Conservation (phyloP, 2,329 filamentous ascomycete genomes). For the Ceratocystiopsis brevicomis region DNA sequence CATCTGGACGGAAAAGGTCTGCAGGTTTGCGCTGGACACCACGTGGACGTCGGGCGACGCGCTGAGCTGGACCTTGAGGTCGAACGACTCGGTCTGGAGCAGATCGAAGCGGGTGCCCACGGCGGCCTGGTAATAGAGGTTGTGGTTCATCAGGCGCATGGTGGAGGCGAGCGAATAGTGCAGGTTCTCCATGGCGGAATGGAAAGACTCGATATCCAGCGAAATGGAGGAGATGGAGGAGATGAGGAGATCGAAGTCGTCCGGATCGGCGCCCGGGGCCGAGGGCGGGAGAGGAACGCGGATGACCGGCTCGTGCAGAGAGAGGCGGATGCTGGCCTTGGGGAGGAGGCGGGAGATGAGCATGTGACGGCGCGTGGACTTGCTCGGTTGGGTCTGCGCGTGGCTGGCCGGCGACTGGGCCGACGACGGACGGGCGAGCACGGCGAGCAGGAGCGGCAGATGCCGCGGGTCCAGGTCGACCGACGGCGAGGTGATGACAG, state of each 20-base stretch:
- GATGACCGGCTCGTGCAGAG: slow-evolving; percentile 87
- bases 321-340: slow-evolving; percentile 87
- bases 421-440: slow-evolving; percentile 30
- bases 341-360: slow-evolving; percentile 81
- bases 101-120: slow-evolving; percentile 69
- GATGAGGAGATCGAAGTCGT: slow-evolving; percentile 88
- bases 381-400: too few species aligned
- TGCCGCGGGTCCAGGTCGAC: slow-evolving; percentile 85
- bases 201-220: slow-evolving; percentile 86
- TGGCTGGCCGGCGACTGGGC: slow-evolving; percentile 17
- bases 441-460: slow-evolving; percentile 62
- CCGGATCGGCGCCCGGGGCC: slow-evolving; percentile 40
- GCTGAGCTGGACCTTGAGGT: slow-evolving; percentile 68
- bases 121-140: slow-evolving; percentile 86
- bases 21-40: slow-evolving; percentile 56
- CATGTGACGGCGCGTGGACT: slow-evolving; percentile 33
- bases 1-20: slow-evolving; percentile 78
- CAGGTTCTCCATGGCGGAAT: slow-evolving; percentile 63
- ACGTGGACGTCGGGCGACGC: slow-evolving; percentile 76
- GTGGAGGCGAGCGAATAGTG: slow-evolving; percentile 76
- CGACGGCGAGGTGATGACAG: slow-evolving; percentile 89
- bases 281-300: slow-evolving; percentile 75
- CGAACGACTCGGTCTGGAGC: slow-evolving; percentile 70
- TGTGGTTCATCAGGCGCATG: slow-evolving; percentile 66
- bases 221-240: slow-evolving; percentile 89